Percentiles rank a stretch among this genome's conserved stretches.
phyloP scores from a whole-genome alignment of 371 early-diverging fungal genomes.

The Batrachochytrium dendrobatidis region DNA sequence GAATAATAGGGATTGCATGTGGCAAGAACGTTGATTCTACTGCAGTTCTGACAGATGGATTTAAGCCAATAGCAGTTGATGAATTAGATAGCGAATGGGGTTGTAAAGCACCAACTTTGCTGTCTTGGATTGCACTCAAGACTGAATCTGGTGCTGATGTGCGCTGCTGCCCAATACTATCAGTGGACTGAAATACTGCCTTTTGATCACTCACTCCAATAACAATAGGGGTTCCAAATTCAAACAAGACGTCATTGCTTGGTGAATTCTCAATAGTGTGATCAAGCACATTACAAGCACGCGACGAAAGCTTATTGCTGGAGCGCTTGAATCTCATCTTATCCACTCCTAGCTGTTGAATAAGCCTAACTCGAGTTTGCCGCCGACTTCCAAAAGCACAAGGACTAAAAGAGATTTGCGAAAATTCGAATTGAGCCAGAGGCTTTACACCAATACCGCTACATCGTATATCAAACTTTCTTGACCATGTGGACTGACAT shows the following conservation, averaged over 20 bases:
- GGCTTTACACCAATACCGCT: conserved; percentile 15
- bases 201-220: not conserved
- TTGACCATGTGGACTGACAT: conserved; percentile 23
- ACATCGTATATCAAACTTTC: conserved; percentile 24
- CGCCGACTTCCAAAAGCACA: conserved; percentile 13
- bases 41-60: too few species aligned
- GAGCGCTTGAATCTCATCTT: too few species aligned
- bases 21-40: too few species aligned
- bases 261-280: too few species aligned
- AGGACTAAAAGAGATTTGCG: conserved; percentile 13
- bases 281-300: conserved; percentile 2
- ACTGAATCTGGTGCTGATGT: too few species aligned
- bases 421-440: conserved; percentile 7
- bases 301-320: not conserved
- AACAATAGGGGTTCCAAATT: conserved; percentile 20
- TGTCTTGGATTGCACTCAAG: too few species aligned
- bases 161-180: too few species aligned
- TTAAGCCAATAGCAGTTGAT: too few species aligned
- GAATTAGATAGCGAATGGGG: too few species aligned
- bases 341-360: conserved; percentile 7
- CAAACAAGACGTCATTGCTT: conserved; percentile 16
- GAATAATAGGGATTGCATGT: too few species aligned
- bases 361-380: conserved; percentile 8
- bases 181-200: too few species aligned
- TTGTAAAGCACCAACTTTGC: too few species aligned